These are phyloP conservation scores for Protoeuglena noctilucae DNA, from an alignment of 139 green algal genomes.

Conservation along the genomic window DNA sequence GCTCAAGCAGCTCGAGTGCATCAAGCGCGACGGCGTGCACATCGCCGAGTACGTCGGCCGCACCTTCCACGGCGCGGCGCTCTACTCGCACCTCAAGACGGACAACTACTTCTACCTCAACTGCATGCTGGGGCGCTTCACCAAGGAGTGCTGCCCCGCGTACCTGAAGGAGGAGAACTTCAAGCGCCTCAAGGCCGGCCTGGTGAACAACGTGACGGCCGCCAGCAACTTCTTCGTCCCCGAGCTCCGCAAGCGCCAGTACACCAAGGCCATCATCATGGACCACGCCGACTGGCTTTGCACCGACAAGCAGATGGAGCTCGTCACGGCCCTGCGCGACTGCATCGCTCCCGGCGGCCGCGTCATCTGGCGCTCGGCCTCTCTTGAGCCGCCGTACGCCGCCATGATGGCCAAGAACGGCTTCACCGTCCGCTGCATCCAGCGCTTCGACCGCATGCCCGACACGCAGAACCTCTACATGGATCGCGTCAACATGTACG, in stretches of 20 bases:
- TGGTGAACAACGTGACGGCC: conserved; percentile 56
- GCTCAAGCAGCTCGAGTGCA: conserved; percentile 83
- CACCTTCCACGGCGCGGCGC: conserved; percentile 60
- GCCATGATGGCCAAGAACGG: conserved; percentile 59
- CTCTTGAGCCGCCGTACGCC: conserved; percentile 62
- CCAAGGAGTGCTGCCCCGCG: conserved; percentile 79
- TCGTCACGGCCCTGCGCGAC: conserved; percentile 43
- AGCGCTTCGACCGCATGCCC: not conserved
- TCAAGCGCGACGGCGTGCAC: conserved; percentile 64
- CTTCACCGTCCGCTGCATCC: conserved; percentile 30
- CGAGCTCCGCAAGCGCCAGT: conserved; percentile 66
- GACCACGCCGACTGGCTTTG: conserved; percentile 94
- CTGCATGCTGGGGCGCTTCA: conserved; percentile 79
- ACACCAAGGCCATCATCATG: conserved; percentile 96
- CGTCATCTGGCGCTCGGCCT: conserved; percentile 88
- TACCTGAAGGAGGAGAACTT: conserved; percentile 75
- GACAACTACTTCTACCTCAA: conserved; percentile 98
- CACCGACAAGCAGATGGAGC: conserved; percentile 22
- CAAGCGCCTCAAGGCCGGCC: conserved; percentile 11
- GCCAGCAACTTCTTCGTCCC: conserved; percentile 72
- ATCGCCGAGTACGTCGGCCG: conserved; percentile 74
- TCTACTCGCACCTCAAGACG: conserved; percentile 34
- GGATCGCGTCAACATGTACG: not conserved
- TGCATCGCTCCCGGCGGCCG: conserved; percentile 58
- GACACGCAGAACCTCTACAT: not conserved